These are phyloP conservation scores for Senna tora DNA, from an alignment of 306 rosid species.

Conservation along the genomic window DNA sequence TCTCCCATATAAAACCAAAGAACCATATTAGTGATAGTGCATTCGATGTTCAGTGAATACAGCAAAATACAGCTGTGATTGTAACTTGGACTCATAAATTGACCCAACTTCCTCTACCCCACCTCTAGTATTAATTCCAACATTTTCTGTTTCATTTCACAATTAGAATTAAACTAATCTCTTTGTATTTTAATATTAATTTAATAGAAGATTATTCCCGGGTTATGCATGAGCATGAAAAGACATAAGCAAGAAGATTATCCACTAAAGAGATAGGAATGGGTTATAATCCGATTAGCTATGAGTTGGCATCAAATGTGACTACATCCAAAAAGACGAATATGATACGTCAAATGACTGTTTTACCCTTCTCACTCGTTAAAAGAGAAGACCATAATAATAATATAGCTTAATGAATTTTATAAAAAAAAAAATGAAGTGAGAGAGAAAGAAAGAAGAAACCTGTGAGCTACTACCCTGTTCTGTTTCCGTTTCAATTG, in stretches of 20 bases:
- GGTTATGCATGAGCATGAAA: not conserved
- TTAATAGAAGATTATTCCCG: not conserved
- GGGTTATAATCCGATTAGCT: conserved; percentile 3
- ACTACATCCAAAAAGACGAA: not conserved
- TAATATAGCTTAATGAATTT: too few species aligned
- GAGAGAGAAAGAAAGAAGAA: not conserved
- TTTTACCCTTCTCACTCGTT: conserved; percentile 1
- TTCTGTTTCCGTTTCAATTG: not conserved
- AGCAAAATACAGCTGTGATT: not conserved
- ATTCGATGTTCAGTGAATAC: not conserved
- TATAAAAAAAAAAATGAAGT: not conserved
- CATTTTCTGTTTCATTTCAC: too few species aligned
- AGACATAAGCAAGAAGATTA: not conserved
- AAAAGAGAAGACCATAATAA: too few species aligned
- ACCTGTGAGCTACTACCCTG: not conserved
- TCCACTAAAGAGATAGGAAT: not conserved
- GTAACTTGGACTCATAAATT: not conserved
- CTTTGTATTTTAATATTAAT: not conserved
- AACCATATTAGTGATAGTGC: not conserved
- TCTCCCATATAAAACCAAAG: conserved; percentile 19
- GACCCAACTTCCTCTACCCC: conserved; percentile 14
- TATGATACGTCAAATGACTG: not conserved
- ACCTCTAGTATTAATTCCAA: not conserved
- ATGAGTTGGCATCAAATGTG: not conserved
- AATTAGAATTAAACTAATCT: too few species aligned